Evolutionary conservation across 2,329 filamentous ascomycete genomes (phyloP), one percentile per base, ranked within the genome.

Genomic region (Rachicladosporium sp.): DNA sequence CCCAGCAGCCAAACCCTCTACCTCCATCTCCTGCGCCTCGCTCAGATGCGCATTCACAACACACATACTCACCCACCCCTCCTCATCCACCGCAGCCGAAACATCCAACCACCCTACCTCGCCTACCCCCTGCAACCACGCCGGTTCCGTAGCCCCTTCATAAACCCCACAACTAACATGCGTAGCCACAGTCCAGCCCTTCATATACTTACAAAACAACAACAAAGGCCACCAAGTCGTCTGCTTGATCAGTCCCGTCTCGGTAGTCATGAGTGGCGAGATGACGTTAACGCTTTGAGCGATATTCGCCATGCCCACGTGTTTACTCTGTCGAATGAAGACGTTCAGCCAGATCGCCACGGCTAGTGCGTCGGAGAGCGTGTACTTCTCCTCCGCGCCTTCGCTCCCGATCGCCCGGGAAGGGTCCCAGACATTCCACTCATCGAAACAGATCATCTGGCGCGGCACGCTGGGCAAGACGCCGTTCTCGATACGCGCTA

Each of bases 381-480:
- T 85, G 63, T 87, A 84, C 50, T 61, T 65, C 55, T 87, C 81
- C 60, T 87, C 82, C 4, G 78, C 82, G 10, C 82, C 82, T 44
- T 72, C 58, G 50, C 81, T 76, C 10, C 82, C 82, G 0, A 79
- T 79, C 0, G 82, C 81, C 6, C 81, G 73, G 39, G 70, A 66
- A 1, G 80, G 79, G 50, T 85, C 80, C 82, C 82, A 88, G 6
- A 87, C 81, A 56, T 87, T 88, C 82, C 82, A 87, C 60, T 87
- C 82, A 55, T 88, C 82, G 55, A 87, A 87, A 66, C 82, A 87
- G 56, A 88, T 84, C 37, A 71, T 80, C 35, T 76, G 79, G 3
- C 71, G 65, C 4, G 73, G 71, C n/a, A 78, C 72, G 0, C 66
- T 64, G 0, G 69, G 62, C 0, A 78, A 70, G 0, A 80, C 70